Percentiles rank a stretch among this genome's conserved stretches.
Conservation (phyloP, 202 grass and related monocot genomes). For the Carex arenaria region DNA sequence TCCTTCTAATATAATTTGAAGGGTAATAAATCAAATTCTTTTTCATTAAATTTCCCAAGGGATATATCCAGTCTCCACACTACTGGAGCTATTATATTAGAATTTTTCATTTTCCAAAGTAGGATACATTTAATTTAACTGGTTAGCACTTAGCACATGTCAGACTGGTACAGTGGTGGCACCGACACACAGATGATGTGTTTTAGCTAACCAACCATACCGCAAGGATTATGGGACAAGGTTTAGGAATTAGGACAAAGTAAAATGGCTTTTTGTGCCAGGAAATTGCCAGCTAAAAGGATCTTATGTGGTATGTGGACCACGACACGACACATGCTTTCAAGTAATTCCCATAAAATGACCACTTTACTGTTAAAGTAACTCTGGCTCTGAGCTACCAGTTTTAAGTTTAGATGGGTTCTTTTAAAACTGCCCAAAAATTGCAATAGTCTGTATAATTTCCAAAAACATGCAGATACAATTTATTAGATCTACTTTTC, state of each 20-base stretch:
- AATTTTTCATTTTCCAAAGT: background rate
- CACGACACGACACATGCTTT: background rate
- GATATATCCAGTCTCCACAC: background rate
- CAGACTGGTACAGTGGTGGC: background rate
- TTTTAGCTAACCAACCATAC: constrained; percentile 2
- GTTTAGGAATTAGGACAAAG: background rate
- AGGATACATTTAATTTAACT: background rate
- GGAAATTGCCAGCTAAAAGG: background rate
- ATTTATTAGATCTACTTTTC: background rate
- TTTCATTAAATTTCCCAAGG: background rate
- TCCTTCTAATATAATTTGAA: too few species aligned
- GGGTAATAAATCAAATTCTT: too few species aligned
- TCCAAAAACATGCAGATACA: background rate
- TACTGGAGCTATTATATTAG: background rate
- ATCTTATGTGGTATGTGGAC: background rate
- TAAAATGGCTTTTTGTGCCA: background rate
- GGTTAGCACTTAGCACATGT: background rate
- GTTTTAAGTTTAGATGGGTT: background rate
- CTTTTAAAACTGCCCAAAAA: background rate
- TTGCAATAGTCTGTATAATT: background rate
- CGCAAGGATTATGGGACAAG: background rate
- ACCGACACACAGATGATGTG: background rate
- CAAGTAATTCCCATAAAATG: background rate
- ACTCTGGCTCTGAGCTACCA: background rate
- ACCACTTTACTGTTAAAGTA: background rate